Evolutionary conservation across 2,329 filamentous ascomycete species (phyloP).

Genomic region (Phialocephala sp.): DNA sequence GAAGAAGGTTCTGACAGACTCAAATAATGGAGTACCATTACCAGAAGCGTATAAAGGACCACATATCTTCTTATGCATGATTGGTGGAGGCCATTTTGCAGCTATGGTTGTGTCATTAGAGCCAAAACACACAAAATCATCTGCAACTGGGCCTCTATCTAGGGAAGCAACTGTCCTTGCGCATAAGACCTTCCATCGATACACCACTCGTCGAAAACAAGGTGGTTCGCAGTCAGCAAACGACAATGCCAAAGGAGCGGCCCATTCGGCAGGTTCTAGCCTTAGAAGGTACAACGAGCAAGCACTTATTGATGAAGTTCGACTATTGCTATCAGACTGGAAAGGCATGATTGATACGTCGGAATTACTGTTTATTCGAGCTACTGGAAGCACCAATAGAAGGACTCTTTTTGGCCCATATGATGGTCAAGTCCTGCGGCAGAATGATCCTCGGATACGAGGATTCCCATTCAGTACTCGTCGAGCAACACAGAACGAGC

Average conservation of each 20-base stretch:
- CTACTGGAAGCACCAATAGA: constrained; percentile 85
- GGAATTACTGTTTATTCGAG: constrained; percentile 86
- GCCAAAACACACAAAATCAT: constrained; percentile 75
- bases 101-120: constrained; percentile 93
- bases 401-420: constrained; percentile 90
- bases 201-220: constrained; percentile 95
- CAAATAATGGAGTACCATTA: constrained; percentile 63
- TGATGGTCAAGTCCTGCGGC: constrained; percentile 81
- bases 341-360: constrained; percentile 82
- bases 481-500: constrained; percentile 88
- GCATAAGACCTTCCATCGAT: constrained; percentile 97
- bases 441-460: constrained; percentile 79
- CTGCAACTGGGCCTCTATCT: constrained; percentile 72
- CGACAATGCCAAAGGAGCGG: constrained; percentile 90
- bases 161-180: constrained; percentile 86
- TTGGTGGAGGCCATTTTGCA: constrained; percentile 95
- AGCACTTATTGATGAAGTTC: constrained; percentile 86
- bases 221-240: constrained; percentile 94
- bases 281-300: constrained; percentile 94
- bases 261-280: constrained; percentile 90
- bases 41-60: constrained; percentile 69
- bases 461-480: constrained; percentile 94
- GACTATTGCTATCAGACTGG: constrained; percentile 83
- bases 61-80: constrained; percentile 97
- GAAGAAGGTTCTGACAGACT: constrained; percentile 53